Evolutionary conservation across 1,284 basidiomycete species (phyloP), one percentile per base, ranked within the genome.

Genomic region (Ceratobasidium sp.): DNA sequence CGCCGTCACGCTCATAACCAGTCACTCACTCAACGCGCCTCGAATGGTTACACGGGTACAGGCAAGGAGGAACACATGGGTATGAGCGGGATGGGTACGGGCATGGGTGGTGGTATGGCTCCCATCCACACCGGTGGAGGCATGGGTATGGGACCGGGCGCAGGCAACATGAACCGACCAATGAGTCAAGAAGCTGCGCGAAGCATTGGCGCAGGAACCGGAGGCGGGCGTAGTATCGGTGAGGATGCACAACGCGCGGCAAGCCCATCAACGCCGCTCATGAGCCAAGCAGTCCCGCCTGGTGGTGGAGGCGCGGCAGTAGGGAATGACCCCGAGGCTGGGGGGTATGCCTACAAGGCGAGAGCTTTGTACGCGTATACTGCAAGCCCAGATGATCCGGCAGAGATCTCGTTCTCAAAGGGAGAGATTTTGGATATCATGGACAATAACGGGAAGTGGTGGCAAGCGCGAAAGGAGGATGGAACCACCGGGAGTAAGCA

Each of bases 391-490:
- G 96, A 99, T 80, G 97, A 99, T 85, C 95, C 97, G 10, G 98
- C 96, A 83, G 98, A 99, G 86, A 94, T 99, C 68, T 95, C 94
- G 62, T 99, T 99, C 85, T 84, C 87, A 77, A 99, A 99, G 85
- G 96, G 96, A 71, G 97, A 99, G 83, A 89, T 96, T 57, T 90
- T 99, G 80, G 96, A 99, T 78, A 95, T 99, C 80, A 86, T 97
- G 71, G 98, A 99, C 86, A 97, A 95, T 84, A 90, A 92, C 81
- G 96, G 95, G 73, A 96, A 96, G 85, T 97, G 95, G 95, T 99
- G 95, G 95, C 96, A 97, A 84, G 96, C 96, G 62, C 92, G 89
- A 82, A 98, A 95, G 84, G 84, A 89, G 17, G 93, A 95, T 82
- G 97, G 96, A 68, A 87, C 90, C 78, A 87, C 91, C 80, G 93